Percentiles rank a stretch among this genome's conserved stretches.
These are phyloP conservation scores for Cutaneotrichosporon dermatis DNA, from an alignment of 1,284 basidiomycete genomes.

Conservation along the genomic window DNA sequence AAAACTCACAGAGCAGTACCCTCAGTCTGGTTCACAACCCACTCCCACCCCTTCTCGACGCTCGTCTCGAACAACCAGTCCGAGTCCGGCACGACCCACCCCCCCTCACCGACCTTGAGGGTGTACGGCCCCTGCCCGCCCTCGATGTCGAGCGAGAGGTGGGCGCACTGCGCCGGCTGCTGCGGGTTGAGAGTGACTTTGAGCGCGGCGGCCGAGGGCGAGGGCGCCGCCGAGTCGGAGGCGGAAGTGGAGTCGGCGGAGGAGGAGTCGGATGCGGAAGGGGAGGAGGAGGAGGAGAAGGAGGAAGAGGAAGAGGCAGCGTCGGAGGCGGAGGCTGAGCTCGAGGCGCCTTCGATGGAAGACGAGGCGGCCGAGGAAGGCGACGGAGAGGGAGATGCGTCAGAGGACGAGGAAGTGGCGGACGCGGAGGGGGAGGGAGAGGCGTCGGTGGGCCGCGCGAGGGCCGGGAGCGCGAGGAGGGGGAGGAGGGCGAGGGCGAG, in stretches of 20 bases:
- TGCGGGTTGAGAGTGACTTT: neutral
- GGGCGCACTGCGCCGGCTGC: neutral
- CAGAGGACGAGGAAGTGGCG: no score
- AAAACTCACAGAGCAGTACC: neutral
- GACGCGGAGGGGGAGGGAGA: no score
- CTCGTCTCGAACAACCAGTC: neutral
- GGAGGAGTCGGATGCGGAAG: no score
- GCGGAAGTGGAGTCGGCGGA: no score
- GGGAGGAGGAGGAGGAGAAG: no score
- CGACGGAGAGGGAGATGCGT: no score
- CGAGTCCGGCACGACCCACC: neutral
- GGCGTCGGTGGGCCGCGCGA: neutral
- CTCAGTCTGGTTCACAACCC: neutral
- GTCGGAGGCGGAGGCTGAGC: no score
- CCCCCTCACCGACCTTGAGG: slow-evolving; percentile 1
- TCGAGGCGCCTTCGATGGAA: no score
- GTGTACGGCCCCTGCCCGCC: slow-evolving; percentile 1
- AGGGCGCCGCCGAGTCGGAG: no score
- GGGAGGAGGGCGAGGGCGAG: neutral
- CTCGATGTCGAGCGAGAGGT: neutral
- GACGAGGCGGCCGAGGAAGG: no score
- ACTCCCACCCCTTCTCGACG: neutral
- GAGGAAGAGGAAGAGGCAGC: no score
- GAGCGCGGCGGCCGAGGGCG: neutral
- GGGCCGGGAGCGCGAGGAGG: neutral